Percentiles rank a stretch among this genome's conserved stretches.
These are phyloP conservation scores for Echinosophora koreensis DNA, from an alignment of 306 rosid genomes.

Conservation along the genomic window DNA sequence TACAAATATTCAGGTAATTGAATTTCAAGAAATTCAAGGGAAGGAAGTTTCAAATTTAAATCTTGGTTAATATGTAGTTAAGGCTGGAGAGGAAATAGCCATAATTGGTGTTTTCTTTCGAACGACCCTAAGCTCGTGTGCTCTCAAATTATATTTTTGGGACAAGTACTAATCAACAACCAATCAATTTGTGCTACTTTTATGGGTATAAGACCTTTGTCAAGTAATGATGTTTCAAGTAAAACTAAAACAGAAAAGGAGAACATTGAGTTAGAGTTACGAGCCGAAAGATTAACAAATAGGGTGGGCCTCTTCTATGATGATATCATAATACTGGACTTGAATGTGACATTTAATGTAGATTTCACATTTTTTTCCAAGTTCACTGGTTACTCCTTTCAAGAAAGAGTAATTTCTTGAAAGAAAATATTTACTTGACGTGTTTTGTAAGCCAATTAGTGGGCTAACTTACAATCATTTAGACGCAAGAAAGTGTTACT, in stretches of 20 bases:
- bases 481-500: not conserved
- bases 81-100: not conserved
- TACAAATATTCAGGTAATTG: not conserved
- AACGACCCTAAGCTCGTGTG: not conserved
- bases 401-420: not conserved
- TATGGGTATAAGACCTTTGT: slow-evolving; percentile 17
- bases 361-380: not conserved
- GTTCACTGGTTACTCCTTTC: not conserved
- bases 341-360: slow-evolving; percentile 15
- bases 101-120: not conserved
- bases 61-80: not conserved
- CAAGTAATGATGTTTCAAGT: slow-evolving; percentile 8
- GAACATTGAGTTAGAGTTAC: not conserved
- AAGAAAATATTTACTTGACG: not conserved
- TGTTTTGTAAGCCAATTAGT: not conserved
- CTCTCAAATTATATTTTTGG: not conserved
- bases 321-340: not conserved
- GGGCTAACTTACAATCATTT: not conserved
- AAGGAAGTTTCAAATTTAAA: not conserved
- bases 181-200: not conserved
- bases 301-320: not conserved
- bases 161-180: not conserved
- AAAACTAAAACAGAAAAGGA: not conserved
- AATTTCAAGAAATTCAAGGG: not conserved
- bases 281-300: not conserved